Evolutionary conservation across 139 green algal genomes (phyloP), one percentile per base, ranked within the genome.

Genomic region (Chlorella sp.): DNA sequence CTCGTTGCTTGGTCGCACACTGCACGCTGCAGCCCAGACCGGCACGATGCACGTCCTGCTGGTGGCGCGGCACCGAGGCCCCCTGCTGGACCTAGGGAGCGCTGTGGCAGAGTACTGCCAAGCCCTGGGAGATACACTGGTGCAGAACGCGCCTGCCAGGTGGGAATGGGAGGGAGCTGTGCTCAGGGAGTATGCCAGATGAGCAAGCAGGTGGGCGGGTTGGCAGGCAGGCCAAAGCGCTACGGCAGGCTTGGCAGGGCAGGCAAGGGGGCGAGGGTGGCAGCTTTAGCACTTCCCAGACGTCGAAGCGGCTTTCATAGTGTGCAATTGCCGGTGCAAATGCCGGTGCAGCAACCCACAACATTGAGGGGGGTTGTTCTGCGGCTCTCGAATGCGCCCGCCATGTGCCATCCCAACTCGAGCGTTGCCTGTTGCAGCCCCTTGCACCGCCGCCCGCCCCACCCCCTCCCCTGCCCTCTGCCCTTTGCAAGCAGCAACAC

Each of bases 71-170:
- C 76, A 78, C 53, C 53, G 86, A 0, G 24, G 28, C 9, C 78
- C 64, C 22, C 87, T 90, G 61, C 78, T 80, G 28, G 60, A 24
- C 7, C 64, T 90, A 30, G 87, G 53, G 2, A 16, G 26, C 19
- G 77, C 87, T 1, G 15, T 90, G 9, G 34, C 28, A 3, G 78
- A 48, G 28, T 76, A 57, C 37, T 86, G 77, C 78, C 24, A 39
- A 2, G 78, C 37, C 0, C 24, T 86, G 61, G 87, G 69, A 2
- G 78, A 68, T 12, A 79, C 85, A 64, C 36, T 90, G 22, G 60
- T 86, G 87, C 60, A 90, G 22, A 81, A 81, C 39, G 80, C 79
- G 39, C 79, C 66, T 3, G 40, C 81, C 61, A 73, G 68, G 84
- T 88, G 68, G 5, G 84, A 12, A 26, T 2, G 11, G 64, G 64